phyloP scores from a whole-genome alignment of 257 asterid genomes.

The Capsicum rhomboideum region DNA sequence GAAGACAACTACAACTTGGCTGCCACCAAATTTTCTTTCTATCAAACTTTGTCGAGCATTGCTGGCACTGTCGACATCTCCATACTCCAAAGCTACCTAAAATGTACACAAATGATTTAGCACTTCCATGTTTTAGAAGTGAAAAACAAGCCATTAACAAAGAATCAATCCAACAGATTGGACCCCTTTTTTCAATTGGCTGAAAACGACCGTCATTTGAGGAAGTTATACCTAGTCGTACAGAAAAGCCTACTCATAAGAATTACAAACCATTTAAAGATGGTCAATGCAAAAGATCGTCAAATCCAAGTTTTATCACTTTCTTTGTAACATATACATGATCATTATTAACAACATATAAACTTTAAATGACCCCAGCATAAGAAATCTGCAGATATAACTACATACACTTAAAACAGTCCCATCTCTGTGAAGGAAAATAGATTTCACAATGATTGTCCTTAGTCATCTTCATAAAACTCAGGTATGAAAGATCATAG shows the following conservation, averaged over 20 bases:
- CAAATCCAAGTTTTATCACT: neutral
- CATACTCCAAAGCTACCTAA: slow-evolving; percentile 73
- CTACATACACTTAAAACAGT: neutral
- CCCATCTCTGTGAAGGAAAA: neutral
- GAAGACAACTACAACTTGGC: slow-evolving; percentile 69
- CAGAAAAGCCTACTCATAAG: neutral
- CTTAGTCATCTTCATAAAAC: neutral
- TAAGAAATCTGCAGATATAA: neutral
- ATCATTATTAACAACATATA: neutral
- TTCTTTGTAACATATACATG: neutral
- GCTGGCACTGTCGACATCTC: slow-evolving; percentile 61
- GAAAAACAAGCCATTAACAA: neutral
- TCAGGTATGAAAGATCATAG: neutral
- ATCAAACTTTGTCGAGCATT: slow-evolving; percentile 76
- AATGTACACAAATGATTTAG: neutral
- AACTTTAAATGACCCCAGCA: neutral
- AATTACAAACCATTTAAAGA: neutral
- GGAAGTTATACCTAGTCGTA: neutral
- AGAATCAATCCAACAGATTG: neutral
- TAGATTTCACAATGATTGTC: neutral
- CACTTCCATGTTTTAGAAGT: neutral
- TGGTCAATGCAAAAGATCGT: neutral
- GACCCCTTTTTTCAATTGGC: neutral
- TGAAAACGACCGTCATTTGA: neutral
- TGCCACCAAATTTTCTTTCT: slow-evolving; percentile 90